Conservation (phyloP, 352 stramenopile species). For the Lagenidium sp. region DNA sequence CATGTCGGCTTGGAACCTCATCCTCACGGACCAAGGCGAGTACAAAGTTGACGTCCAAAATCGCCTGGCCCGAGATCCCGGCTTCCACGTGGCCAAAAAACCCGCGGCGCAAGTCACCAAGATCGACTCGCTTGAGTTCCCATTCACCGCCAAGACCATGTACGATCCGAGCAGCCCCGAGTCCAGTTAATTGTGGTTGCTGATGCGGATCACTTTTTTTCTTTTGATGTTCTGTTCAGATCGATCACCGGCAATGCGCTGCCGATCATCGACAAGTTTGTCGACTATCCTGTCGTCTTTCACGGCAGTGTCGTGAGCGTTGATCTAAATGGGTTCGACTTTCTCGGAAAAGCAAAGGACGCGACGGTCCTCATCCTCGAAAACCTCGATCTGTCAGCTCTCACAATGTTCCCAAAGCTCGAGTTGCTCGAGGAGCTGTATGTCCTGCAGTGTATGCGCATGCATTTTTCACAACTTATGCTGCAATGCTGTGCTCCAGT, state of each 20-base stretch:
- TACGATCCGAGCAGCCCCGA: too few species aligned
- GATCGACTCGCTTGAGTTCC: slow-evolving; percentile 21
- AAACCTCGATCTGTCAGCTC: slow-evolving; percentile 23
- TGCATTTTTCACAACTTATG: neutral
- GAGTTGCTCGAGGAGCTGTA: slow-evolving; percentile 21
- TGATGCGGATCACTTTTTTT: too few species aligned
- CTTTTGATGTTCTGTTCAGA: slow-evolving; percentile 4
- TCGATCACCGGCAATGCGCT: slow-evolving; percentile 25
- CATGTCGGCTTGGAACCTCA: slow-evolving; percentile 25
- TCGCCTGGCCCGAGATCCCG: slow-evolving; percentile 2
- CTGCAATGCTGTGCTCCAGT: neutral
- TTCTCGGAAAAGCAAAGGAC: slow-evolving; percentile 16
- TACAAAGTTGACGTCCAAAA: slow-evolving; percentile 21
- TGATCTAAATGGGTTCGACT: slow-evolving; percentile 8
- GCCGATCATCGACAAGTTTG: slow-evolving; percentile 23
- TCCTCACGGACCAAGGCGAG: slow-evolving; percentile 19
- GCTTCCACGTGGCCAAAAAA: slow-evolving; percentile 21
- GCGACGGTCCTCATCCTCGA: slow-evolving; percentile 24
- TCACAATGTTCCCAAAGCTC: slow-evolving; percentile 17
- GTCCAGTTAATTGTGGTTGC: too few species aligned
- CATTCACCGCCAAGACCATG: slow-evolving; percentile 17
- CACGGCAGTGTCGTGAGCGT: slow-evolving; percentile 15
- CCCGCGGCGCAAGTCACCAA: slow-evolving; percentile 5
- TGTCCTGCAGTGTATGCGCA: neutral
- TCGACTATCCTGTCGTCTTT: slow-evolving; percentile 16